A percentile compares a stretch with the other conserved stretches of the same genome.
Evolutionary conservation across 345 rosid species (phyloP).

Genomic region (Dipteronia sinensis): DNA sequence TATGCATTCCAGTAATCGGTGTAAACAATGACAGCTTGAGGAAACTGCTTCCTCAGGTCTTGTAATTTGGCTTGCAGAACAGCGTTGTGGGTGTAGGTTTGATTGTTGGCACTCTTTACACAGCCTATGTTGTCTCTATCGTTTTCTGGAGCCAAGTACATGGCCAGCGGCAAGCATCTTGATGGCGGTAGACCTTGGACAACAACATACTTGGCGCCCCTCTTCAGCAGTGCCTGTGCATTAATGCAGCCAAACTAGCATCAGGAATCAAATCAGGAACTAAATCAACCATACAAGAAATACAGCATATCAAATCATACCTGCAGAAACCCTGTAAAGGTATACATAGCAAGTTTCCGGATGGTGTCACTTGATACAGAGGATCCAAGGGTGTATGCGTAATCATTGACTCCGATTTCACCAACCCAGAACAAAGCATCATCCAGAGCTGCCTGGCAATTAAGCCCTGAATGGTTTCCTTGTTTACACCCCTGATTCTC

Average conservation of each 20-base stretch:
- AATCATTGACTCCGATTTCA: conserved; percentile 91
- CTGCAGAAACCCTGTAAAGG: conserved; percentile 53
- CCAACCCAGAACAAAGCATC: conserved; percentile 90
- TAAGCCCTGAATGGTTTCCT: conserved; percentile 18
- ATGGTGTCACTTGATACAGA: conserved; percentile 51
- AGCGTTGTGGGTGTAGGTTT: conserved; percentile 52
- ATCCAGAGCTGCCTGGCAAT: conserved; percentile 42
- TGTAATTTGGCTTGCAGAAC: conserved; percentile 45
- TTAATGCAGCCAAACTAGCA: neutral
- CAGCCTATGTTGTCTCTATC: conserved; percentile 83
- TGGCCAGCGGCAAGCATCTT: conserved; percentile 76
- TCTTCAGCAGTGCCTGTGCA: conserved; percentile 62
- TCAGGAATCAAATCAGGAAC: too few relatives aligned
- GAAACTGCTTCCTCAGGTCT: conserved; percentile 60
- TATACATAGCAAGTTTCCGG: conserved; percentile 45
- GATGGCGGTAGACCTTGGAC: conserved; percentile 79
- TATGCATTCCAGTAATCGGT: conserved; percentile 87
- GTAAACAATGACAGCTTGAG: conserved; percentile 57
- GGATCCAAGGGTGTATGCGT: conserved; percentile 73
- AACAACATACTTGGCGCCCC: conserved; percentile 71
- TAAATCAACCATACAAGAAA: too few relatives aligned
- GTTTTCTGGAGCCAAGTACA: conserved; percentile 54
- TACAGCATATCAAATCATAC: conserved; percentile 28
- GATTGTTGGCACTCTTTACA: conserved; percentile 65
- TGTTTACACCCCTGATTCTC: conserved; percentile 49